Evolutionary conservation across 1,284 basidiomycete species (phyloP), one percentile per base, ranked within the genome.

Genomic region (Cryptococcus sp.): DNA sequence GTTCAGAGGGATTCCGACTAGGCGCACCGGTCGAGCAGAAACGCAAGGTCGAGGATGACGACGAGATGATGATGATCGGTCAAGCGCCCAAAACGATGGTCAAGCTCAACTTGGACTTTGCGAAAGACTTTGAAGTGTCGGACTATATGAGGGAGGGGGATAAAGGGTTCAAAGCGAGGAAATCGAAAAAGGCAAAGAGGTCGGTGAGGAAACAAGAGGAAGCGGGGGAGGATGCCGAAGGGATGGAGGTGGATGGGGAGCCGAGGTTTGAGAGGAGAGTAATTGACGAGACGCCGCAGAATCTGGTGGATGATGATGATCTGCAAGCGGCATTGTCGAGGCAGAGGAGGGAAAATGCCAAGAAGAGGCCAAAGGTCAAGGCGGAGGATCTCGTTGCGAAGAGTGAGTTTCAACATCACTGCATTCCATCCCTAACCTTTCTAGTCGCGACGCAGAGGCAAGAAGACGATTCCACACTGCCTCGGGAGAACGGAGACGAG

Each of bases 231-330:
- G 77, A 82, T 57, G 28, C 9, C 9, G 28, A 31, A 31, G 76
- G 73, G 51, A 92, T 93, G 86, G 81, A 86, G 42, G 80, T 90
- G 52, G 90, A 91, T 60, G 76, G 81, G 57, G 82, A 80, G 57
- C 79, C 82, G 31, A 63, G 63, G 18, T 68, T 63, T 39, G 48
- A 47, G 38, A 56, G 47, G 35, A 53, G 66, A 31, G 56, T 53
- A 11, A 57, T 62, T 7, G 66, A 83, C 61, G 82, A 91, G 68
- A 76, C 85, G 48, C 82, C 91, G 62, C 78, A 79, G 53, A 94
- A 97, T 74, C 87, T 97, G 70, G 85, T 98, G 56, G 95, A 98
- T 74, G 95, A 99, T 69, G 95, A 99, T 71, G 95, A 99, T 65
- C 79, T 99, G 33, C 92, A 97, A 77, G 88, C 88, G 28, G 89